Evolutionary conservation across 2,329 filamentous ascomycete species (phyloP), one percentile per base, ranked within the genome.

Genomic region (Xylariomycetidae sp.): DNA sequence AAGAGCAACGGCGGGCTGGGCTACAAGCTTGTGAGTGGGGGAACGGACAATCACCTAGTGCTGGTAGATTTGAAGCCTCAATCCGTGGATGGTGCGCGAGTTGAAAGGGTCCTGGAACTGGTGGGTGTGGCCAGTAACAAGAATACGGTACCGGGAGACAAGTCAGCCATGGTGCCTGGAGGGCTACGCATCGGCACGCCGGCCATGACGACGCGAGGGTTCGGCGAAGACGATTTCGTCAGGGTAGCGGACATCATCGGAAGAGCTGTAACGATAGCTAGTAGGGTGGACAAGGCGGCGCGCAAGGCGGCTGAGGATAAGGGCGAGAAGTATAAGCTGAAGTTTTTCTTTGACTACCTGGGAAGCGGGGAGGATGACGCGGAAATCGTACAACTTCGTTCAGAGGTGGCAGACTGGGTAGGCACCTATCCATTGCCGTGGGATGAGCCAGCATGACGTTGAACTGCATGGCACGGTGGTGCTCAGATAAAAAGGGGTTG

Each of bases 121-220:
- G 88, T 94, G 46, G 90, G 90, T 51, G 90, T 97, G 33, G 92
- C 92, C n/a, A 85, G 86, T 58, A 98, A 98, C 74, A 98, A 98
- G 76, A 98, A 98, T 69, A 96, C 92, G 6, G 90, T 96, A 0
- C 92, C 92, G 1, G 92, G 90, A 27, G 92, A 98, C 66, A 87
- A 83, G 58, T 95, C 88, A 1, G 92, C 92, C 1, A 77, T 98
- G 56, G 87, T 90, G 45, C 92, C 92, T 11, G 90, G 90, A 47
- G 92, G 92, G 44, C 74, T 98, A 45, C 83, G 92, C 47, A 89
- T 98, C 66, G 92, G 92, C 36, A 92, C 90, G 1, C 92, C 92
- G 0, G 92, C 92, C 49, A 98, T 98, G 92, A 97, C 92, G 15
- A 95, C 88, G 13, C 80, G 92, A 41, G 92, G 90, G n/a, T 90